Percentiles rank a stretch among this genome's conserved stretches.
Evolutionary conservation across 306 rosid genomes (phyloP).

Genomic region (Pachyrhizus erosus): DNA sequence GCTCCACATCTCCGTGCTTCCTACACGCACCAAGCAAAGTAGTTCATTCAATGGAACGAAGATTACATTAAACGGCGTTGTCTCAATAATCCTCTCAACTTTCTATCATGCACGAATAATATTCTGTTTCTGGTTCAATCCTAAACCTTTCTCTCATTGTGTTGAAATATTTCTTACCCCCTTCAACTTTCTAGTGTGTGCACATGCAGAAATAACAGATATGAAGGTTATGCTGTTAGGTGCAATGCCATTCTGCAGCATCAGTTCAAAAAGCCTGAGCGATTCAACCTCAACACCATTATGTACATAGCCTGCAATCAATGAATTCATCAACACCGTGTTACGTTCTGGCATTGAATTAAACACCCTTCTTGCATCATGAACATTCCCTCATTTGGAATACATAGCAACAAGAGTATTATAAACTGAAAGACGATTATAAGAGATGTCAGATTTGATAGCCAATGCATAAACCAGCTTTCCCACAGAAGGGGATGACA

Average conservation of each 20-base stretch:
- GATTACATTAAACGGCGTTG: constrained; percentile 75
- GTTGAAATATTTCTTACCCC: constrained; percentile 69
- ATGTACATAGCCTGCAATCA: constrained; percentile 83
- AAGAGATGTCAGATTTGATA: constrained; percentile 77
- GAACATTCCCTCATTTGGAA: constrained; percentile 80
- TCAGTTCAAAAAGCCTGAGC: constrained; percentile 62
- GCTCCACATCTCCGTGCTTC: constrained; percentile 79
- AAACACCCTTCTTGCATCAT: constrained; percentile 73
- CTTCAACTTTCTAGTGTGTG: constrained; percentile 79
- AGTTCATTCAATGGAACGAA: constrained; percentile 77
- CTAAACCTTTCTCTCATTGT: constrained; percentile 78
- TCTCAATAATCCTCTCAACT: constrained; percentile 77
- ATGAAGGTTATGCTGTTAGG: constrained; percentile 77
- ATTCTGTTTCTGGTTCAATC: constrained; percentile 76
- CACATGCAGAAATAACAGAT: constrained; percentile 79
- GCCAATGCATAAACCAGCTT: constrained; percentile 75
- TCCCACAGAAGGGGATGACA: constrained; percentile 79
- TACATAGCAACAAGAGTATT: constrained; percentile 86
- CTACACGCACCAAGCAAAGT: constrained; percentile 84
- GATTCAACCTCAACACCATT: constrained; percentile 75
- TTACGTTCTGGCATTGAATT: constrained; percentile 75
- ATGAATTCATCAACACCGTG: constrained; percentile 66
- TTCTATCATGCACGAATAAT: constrained; percentile 87
- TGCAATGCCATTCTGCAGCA: constrained; percentile 60
- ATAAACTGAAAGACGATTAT: constrained; percentile 69